A percentile compares a stretch with the other conserved stretches of the same genome.
Conservation (phyloP, 2,329 filamentous ascomycete species). For the Xylariaceae sp. region DNA sequence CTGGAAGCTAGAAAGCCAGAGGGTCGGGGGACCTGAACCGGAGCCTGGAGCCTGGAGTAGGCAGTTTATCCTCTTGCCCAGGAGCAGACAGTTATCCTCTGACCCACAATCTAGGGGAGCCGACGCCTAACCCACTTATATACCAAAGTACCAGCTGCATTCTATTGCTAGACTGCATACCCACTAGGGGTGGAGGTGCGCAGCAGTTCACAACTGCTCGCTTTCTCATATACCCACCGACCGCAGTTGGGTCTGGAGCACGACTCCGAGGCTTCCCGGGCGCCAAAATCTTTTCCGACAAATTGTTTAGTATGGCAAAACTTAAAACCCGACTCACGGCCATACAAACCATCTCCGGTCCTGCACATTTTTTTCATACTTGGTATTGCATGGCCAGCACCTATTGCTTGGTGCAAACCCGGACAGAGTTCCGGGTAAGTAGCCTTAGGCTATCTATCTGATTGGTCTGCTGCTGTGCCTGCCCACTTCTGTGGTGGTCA, state of each 20-base stretch:
- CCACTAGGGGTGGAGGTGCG: neutral
- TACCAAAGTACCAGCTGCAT: neutral
- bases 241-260: slow-evolving; percentile 16
- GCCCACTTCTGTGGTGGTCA: too few species aligned
- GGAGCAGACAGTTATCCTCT: neutral
- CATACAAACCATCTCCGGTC: slow-evolving; percentile 18
- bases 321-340: slow-evolving; percentile 22
- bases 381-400: too few species aligned
- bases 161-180: neutral
- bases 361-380: slow-evolving; percentile 19
- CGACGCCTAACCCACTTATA: too few species aligned
- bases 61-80: slow-evolving; percentile 9
- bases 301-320: slow-evolving; percentile 26
- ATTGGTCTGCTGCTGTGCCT: too few species aligned
- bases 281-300: slow-evolving; percentile 17
- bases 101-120: neutral
- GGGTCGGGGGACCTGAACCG: too few species aligned
- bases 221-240: slow-evolving; percentile 33
- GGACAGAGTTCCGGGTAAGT: too few species aligned
- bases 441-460: too few species aligned
- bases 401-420: too few species aligned
- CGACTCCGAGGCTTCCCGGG: neutral
- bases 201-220: neutral
- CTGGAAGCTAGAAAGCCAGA: too few species aligned
- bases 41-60: slow-evolving; percentile 1